phyloP scores from a whole-genome alignment of 2,329 filamentous ascomycete species.

The Aaosphaeria pasadenensis region DNA sequence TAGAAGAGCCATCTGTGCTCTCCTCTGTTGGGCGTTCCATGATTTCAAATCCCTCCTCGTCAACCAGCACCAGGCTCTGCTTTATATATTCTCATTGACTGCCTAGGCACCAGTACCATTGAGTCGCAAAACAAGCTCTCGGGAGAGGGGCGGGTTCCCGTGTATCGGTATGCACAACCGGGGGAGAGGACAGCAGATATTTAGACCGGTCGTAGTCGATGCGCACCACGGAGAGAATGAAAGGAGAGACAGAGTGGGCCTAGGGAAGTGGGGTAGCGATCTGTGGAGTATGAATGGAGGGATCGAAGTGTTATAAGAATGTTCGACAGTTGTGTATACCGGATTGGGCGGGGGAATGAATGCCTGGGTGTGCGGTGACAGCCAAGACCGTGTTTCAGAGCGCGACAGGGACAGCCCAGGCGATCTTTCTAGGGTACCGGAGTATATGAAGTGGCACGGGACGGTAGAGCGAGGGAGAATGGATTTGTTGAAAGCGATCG shows the following conservation, averaged over 20 bases:
- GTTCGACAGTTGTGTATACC: slow-evolving; percentile 19
- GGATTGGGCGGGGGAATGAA: slow-evolving; percentile 19
- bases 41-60: slow-evolving; percentile 18
- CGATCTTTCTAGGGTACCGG: background rate
- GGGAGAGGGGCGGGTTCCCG: background rate
- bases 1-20: slow-evolving; percentile 72
- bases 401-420: background rate
- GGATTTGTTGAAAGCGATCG: background rate
- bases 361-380: slow-evolving; percentile 4
- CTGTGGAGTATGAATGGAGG: slow-evolving; percentile 7
- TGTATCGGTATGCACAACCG: background rate
- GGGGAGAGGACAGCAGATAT: background rate
- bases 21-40: slow-evolving; percentile 45
- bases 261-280: slow-evolving; percentile 1
- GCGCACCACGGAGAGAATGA: background rate
- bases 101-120: slow-evolving; percentile 25
- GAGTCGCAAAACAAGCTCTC: slow-evolving; percentile 6
- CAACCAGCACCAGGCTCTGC: slow-evolving; percentile 31
- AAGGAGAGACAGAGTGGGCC: background rate
- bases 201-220: too few species aligned
- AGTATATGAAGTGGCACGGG: background rate
- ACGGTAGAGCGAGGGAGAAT: background rate
- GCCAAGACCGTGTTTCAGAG: slow-evolving; percentile 19
- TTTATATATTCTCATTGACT: slow-evolving; percentile 33
- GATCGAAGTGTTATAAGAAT: slow-evolving; percentile 21